Conservation (phyloP, 768 basidiomycete genomes). For the Russula sp. region DNA sequence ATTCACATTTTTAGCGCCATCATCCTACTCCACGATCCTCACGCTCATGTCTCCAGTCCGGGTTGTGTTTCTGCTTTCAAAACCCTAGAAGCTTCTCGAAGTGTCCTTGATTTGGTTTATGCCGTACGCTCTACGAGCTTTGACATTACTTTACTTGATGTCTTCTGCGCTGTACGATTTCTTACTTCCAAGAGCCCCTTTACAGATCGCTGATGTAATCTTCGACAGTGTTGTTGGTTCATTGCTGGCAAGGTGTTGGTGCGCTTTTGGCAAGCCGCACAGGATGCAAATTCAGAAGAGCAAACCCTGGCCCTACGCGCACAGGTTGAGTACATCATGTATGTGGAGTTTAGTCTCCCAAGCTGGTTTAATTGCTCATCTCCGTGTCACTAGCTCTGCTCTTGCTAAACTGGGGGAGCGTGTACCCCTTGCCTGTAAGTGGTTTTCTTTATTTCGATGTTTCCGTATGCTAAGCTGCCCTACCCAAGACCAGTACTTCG, state of each 20-base stretch:
- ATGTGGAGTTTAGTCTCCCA: constrained; percentile 25
- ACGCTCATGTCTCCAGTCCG: constrained; percentile 51
- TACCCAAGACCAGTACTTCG: constrained; percentile 42
- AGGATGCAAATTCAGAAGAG: constrained; percentile 49
- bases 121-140: constrained; percentile 63
- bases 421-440: constrained; percentile 55
- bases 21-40: constrained; percentile 72
- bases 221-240: constrained; percentile 60
- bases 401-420: constrained; percentile 59
- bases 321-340: constrained; percentile 70
- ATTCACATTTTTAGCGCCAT: constrained; percentile 41
- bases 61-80: constrained; percentile 66
- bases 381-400: constrained; percentile 39
- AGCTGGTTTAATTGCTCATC: neutral
- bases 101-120: constrained; percentile 62
- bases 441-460: neutral
- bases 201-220: neutral
- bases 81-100: constrained; percentile 59
- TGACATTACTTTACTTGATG: constrained; percentile 62
- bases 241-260: constrained; percentile 58
- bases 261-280: constrained; percentile 58
- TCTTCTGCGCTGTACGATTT: constrained; percentile 56
- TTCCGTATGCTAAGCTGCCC: neutral
- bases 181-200: neutral
- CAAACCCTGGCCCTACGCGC: constrained; percentile 52